Conservation (phyloP, 1,139 yeast species). For the Geotrichum cucujoidarum region DNA sequence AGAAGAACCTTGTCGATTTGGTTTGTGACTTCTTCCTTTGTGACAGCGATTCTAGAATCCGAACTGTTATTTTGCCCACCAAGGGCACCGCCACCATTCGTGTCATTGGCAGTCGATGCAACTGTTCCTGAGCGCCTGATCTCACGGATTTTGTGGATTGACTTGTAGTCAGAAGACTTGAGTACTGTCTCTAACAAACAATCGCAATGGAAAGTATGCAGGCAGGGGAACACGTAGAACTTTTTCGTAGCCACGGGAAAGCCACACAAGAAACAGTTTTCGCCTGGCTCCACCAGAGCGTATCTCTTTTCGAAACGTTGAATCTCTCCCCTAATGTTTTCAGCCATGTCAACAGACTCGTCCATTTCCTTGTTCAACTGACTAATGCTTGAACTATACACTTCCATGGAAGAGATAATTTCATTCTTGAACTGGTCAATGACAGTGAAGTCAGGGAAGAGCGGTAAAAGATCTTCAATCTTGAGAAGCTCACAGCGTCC, state of each 20-base stretch:
- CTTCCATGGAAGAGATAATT: conserved; percentile 69
- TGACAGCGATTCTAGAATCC: conserved; percentile 27
- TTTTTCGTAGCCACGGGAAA: conserved; percentile 65
- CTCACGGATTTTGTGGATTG: conserved; percentile 56
- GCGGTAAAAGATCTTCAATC: conserved; percentile 76
- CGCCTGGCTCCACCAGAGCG: conserved; percentile 72
- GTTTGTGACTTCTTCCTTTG: conserved; percentile 32
- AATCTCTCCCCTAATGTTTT: conserved; percentile 57
- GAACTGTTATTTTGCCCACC: not conserved
- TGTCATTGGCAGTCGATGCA: conserved; percentile 22
- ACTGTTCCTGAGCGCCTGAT: conserved; percentile 40
- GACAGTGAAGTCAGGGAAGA: conserved; percentile 77
- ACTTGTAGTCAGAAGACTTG: conserved; percentile 61
- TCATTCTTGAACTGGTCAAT: conserved; percentile 83
- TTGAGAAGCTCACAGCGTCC: conserved; percentile 54
- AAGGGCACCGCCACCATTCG: conserved; percentile 5
- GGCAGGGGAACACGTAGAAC: conserved; percentile 83
- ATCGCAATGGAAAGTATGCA: conserved; percentile 84
- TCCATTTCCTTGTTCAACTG: conserved; percentile 71
- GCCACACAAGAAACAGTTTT: conserved; percentile 69
- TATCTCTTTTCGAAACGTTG: conserved; percentile 47
- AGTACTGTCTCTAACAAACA: conserved; percentile 63
- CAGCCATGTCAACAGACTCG: conserved; percentile 61
- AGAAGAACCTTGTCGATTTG: conserved; percentile 59
- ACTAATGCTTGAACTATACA: conserved; percentile 59